Evolutionary conservation across 140 eudicot species (phyloP).

Genomic region (Bidens hawaiensis): DNA sequence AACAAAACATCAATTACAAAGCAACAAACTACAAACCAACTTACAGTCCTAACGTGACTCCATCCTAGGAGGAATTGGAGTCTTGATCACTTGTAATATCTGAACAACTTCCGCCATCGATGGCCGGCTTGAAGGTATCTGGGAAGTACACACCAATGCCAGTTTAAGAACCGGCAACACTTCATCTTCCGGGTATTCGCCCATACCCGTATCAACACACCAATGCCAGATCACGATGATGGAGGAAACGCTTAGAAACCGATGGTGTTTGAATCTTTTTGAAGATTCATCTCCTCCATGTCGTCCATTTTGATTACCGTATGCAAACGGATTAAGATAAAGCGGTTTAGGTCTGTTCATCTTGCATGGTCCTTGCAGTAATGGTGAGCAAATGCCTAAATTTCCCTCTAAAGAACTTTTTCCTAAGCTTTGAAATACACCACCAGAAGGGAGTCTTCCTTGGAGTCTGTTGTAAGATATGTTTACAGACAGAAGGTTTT

Average conservation of each 20-base stretch:
- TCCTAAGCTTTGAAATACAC: slow-evolving; percentile 66
- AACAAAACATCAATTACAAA: slow-evolving; percentile 19
- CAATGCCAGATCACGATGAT: slow-evolving; percentile 70
- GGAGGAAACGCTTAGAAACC: slow-evolving; percentile 70
- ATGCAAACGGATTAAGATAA: slow-evolving; percentile 75
- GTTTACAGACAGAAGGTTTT: slow-evolving; percentile 77
- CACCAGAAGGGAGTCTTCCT: slow-evolving; percentile 82
- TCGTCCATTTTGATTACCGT: slow-evolving; percentile 44
- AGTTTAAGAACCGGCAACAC: slow-evolving; percentile 85
- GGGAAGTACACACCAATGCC: slow-evolving; percentile 92
- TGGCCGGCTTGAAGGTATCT: slow-evolving; percentile 92
- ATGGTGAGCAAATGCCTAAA: slow-evolving; percentile 84
- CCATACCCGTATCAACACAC: slow-evolving; percentile 73
- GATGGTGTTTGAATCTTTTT: slow-evolving; percentile 29
- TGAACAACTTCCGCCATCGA: slow-evolving; percentile 96
- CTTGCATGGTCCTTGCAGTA: slow-evolving; percentile 81
- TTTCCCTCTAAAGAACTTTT: slow-evolving; percentile 73
- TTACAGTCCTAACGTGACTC: slow-evolving; percentile 28
- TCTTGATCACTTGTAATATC: slow-evolving; percentile 83
- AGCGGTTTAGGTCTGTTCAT: slow-evolving; percentile 82
- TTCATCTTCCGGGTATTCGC: slow-evolving; percentile 81
- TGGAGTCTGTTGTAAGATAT: slow-evolving; percentile 76
- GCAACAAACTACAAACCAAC: not conserved
- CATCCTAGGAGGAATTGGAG: slow-evolving; percentile 62
- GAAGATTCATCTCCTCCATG: slow-evolving; percentile 22